A percentile compares a stretch with the other conserved stretches of the same genome.
Evolutionary conservation across 2,329 filamentous ascomycete species (phyloP).

Genomic region (Ceratocystis smalleyi): DNA sequence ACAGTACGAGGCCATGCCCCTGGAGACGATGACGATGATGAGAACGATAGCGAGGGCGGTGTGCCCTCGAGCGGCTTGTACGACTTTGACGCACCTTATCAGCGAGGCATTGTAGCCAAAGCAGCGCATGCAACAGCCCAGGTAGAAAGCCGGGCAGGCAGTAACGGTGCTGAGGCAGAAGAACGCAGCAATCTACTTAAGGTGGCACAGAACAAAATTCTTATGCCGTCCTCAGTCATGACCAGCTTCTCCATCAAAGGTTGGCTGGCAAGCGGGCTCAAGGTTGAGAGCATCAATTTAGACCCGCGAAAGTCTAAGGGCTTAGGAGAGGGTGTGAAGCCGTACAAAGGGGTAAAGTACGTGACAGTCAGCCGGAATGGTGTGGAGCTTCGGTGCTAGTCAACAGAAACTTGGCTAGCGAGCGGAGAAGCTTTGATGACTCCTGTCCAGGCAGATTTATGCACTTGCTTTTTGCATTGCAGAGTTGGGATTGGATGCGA

Average conservation of each 20-base stretch:
- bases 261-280: slow-evolving; percentile 52
- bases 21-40: slow-evolving; percentile 34
- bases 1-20: slow-evolving; percentile 53
- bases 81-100: slow-evolving; percentile 14
- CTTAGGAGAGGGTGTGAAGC: slow-evolving; percentile 72
- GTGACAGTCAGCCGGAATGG: slow-evolving; percentile 57
- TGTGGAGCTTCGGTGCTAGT: slow-evolving; percentile 45
- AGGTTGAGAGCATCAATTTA: slow-evolving; percentile 51
- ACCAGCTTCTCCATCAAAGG: slow-evolving; percentile 58
- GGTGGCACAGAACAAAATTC: slow-evolving; percentile 52
- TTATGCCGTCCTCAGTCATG: slow-evolving; percentile 66
- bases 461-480: too few relatives aligned
- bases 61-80: slow-evolving; percentile 9
- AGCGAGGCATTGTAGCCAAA: slow-evolving; percentile 1
- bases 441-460: too few relatives aligned
- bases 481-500: too few relatives aligned
- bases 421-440: too few relatives aligned
- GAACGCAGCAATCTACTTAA: slow-evolving; percentile 40
- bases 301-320: slow-evolving; percentile 71
- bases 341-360: slow-evolving; percentile 98
- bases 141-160: background rate
- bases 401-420: too few relatives aligned
- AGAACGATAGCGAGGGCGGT: slow-evolving; percentile 31
- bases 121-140: slow-evolving; percentile 21
- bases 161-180: background rate